A percentile compares a stretch with the other conserved stretches of the same genome.
Evolutionary conservation across 345 rosid genomes (phyloP).

Genomic region (Citrus australasica): DNA sequence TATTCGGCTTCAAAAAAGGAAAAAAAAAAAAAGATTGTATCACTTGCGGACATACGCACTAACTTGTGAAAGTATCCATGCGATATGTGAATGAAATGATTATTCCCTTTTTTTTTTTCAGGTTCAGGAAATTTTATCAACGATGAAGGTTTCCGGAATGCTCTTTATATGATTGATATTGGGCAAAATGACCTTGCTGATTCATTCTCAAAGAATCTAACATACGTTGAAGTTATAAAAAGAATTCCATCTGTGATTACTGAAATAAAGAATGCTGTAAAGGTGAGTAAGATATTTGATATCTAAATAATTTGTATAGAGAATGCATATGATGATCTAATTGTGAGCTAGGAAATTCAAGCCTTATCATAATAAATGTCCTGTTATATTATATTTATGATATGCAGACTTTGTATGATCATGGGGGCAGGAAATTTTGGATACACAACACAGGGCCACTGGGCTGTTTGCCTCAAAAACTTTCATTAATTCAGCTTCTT

Average conservation of each 20-base stretch:
- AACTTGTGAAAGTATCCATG: background rate
- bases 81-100: background rate
- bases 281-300: slow-evolving; percentile 33
- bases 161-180: slow-evolving; percentile 79
- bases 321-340: background rate
- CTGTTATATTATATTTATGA: background rate
- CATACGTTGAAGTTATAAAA: slow-evolving; percentile 43
- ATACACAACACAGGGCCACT: slow-evolving; percentile 87
- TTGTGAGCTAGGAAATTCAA: background rate
- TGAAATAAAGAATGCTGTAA: slow-evolving; percentile 58
- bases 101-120: background rate
- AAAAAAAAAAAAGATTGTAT: too few relatives aligned
- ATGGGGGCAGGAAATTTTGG: slow-evolving; percentile 86
- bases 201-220: slow-evolving; percentile 58
- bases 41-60: background rate
- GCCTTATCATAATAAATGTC: background rate
- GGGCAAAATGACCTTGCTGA: slow-evolving; percentile 83
- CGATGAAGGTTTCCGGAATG: slow-evolving; percentile 52
- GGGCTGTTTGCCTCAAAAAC: slow-evolving; percentile 89
- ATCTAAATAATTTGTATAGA: background rate
- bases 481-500: slow-evolving; percentile 33
- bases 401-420: slow-evolving; percentile 44
- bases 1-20: background rate
- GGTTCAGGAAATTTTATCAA: slow-evolving; percentile 41
- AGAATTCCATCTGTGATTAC: slow-evolving; percentile 49